A percentile compares a stretch with the other conserved stretches of the same genome.
These are phyloP conservation scores for Leccinum huronense DNA, from an alignment of 1,284 basidiomycete species.

Conservation along the genomic window DNA sequence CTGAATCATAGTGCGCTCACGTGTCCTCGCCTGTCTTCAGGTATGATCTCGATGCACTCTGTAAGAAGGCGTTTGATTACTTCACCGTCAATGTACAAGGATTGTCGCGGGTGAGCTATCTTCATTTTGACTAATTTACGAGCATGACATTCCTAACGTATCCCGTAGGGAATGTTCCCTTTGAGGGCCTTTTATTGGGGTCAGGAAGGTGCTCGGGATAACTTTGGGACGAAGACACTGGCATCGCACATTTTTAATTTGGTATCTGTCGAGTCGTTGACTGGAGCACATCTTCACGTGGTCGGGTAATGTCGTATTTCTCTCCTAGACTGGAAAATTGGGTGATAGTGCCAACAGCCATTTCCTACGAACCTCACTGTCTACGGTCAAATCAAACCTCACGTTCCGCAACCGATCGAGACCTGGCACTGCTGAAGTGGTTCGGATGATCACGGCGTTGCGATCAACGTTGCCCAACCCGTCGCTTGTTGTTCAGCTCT, in stretches of 20 bases:
- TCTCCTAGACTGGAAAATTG: no score
- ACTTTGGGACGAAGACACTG: slow-evolving; percentile 42
- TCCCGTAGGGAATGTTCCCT: slow-evolving; percentile 76
- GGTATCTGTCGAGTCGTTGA: no score
- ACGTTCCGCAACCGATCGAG: neutral
- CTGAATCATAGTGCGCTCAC: neutral
- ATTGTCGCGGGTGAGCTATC: slow-evolving; percentile 63
- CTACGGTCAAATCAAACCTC: no score
- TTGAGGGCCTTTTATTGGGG: slow-evolving; percentile 85
- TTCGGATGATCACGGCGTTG: neutral
- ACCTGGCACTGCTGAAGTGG: neutral
- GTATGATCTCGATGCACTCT: slow-evolving; percentile 89
- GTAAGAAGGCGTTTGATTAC: slow-evolving; percentile 76
- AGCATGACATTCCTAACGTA: slow-evolving; percentile 9
- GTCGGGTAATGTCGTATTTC: no score
- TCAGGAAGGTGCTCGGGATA: slow-evolving; percentile 72
- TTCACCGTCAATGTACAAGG: slow-evolving; percentile 91
- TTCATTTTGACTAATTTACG: neutral
- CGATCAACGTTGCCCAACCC: neutral
- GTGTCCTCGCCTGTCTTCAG: slow-evolving; percentile 40
- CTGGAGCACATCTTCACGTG: no score
- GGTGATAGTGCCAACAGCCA: no score
- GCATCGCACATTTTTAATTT: no score
- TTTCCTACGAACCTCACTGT: no score
- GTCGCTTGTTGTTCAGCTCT: neutral